phyloP scores from a whole-genome alignment of 352 stramenopile genomes.

The Peronospora belbahrii region DNA sequence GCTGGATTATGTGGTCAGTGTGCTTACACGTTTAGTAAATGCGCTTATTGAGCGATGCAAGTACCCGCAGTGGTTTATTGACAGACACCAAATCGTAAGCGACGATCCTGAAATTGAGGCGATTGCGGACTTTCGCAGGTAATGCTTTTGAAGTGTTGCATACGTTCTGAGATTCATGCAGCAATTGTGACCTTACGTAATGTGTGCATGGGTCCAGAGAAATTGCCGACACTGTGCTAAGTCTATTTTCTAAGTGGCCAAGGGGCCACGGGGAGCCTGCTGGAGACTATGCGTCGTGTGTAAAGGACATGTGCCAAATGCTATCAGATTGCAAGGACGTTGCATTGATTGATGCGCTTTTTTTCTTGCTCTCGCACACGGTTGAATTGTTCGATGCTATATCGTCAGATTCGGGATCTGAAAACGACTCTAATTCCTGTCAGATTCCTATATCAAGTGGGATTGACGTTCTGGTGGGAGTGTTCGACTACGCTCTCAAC shows the following conservation, averaged over 20 bases:
- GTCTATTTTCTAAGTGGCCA: conserved; percentile 80
- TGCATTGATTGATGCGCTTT: conserved; percentile 52
- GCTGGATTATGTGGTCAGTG: conserved; percentile 29
- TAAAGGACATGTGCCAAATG: conserved; percentile 51
- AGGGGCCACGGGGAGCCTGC: conserved; percentile 21
- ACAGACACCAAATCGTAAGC: conserved; percentile 37
- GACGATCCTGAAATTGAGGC: conserved; percentile 57
- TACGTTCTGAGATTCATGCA: neutral
- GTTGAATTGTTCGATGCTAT: conserved; percentile 80
- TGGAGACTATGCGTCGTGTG: conserved; percentile 43
- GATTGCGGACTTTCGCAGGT: conserved; percentile 49
- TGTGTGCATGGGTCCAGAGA: conserved; percentile 33
- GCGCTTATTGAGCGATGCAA: conserved; percentile 56
- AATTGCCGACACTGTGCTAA: conserved; percentile 74
- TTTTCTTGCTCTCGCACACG: conserved; percentile 68
- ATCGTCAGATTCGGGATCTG: conserved; percentile 59
- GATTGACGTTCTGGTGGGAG: conserved; percentile 44
- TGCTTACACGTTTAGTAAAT: conserved; percentile 62
- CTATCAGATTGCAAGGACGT: conserved; percentile 41
- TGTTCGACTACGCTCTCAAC: conserved; percentile 33
- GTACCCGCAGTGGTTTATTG: conserved; percentile 54
- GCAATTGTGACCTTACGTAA: neutral
- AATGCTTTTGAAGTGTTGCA: neutral
- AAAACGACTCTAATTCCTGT: conserved; percentile 28
- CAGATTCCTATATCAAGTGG: conserved; percentile 31